Base-by-base conservation (phyloP, 1,284 basidiomycete genomes). In the Fistulinella cinereoalba region DNA sequence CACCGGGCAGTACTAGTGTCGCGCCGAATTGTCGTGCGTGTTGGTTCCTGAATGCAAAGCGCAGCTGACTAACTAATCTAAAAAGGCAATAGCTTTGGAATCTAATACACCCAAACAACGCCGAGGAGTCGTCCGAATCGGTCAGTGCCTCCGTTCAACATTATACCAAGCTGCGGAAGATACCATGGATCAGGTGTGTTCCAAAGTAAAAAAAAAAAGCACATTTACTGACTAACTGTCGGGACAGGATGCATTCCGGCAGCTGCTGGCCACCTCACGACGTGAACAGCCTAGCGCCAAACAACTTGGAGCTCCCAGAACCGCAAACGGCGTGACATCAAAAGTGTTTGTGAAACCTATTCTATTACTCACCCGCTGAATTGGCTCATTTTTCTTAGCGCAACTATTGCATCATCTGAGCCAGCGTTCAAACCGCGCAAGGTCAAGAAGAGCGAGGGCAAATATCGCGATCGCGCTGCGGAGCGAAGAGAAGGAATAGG, bases 341-440 rank as follows among this genome's bases (percentile, higher is more conserved):
- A 55, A 50, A 39, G 29, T 25, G 58, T 58, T 25, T 32, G 54
- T 51, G 13, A 23, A 58, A 29, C 29, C 56, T 15, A 47, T 54
- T 31, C 55, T n/a, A 48, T 54, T 11, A 45, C 33, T 29, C n/a
- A 31, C 19, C 37, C 9, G 18, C 31, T 9, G n/a, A 31, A n/a
- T 33, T 1, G 21, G 15, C 37, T 53, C 45, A 49, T 11, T 21
- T 11, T 24, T 28, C 9, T n/a, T 44, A 71, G 70, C 7, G 51
- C 53, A 53, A 58, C 68, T 10, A 56, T 72, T 21, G 65, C 69
- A 36, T 58, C 72, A 5, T 71, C 74, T 1, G 68, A 79, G 48
- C 72, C 83, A 21, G 73, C 76, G 0, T 90, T 90, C 68, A 88
- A 88, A 58, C 87, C 87, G 10, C 75, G 88, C 43, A 88, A 85